These are phyloP conservation scores for Firmiana major DNA, from an alignment of 345 rosid species.

Conservation along the genomic window DNA sequence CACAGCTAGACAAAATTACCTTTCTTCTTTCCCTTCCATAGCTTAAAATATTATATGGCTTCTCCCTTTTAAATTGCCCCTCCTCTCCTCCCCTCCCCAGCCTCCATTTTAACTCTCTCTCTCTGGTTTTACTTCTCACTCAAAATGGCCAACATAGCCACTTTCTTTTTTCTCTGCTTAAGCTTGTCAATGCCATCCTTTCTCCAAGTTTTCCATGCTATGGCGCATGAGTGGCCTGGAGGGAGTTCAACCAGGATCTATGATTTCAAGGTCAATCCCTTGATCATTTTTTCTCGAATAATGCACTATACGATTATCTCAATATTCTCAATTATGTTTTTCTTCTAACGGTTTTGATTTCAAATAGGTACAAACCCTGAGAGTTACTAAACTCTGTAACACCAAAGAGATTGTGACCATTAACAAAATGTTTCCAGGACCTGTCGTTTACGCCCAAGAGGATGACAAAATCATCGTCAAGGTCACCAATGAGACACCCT, in stretches of 20 bases:
- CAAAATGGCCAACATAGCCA: constrained; percentile 34
- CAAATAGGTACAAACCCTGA: constrained; percentile 54
- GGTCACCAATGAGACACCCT: constrained; percentile 68
- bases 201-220: constrained; percentile 29
- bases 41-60: constrained; percentile 8
- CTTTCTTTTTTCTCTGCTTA: constrained; percentile 25
- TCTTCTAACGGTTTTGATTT: neutral
- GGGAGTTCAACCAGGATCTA: constrained; percentile 61
- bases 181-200: constrained; percentile 27
- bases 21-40: constrained; percentile 16
- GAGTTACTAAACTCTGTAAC: constrained; percentile 59
- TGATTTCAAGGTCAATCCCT: constrained; percentile 55
- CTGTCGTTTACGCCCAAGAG: constrained; percentile 66
- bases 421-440: constrained; percentile 76
- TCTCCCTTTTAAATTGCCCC: constrained; percentile 23
- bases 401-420: constrained; percentile 57
- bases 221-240: constrained; percentile 31
- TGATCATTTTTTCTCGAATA: neutral
- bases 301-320: neutral
- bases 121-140: constrained; percentile 7
- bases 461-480: constrained; percentile 61
- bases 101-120: constrained; percentile 12
- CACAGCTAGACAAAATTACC: constrained; percentile 13
- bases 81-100: neutral
- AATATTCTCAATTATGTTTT: neutral